These are phyloP conservation scores for Styphnolobium japonicum DNA, from an alignment of 306 rosid genomes.

Conservation along the genomic window DNA sequence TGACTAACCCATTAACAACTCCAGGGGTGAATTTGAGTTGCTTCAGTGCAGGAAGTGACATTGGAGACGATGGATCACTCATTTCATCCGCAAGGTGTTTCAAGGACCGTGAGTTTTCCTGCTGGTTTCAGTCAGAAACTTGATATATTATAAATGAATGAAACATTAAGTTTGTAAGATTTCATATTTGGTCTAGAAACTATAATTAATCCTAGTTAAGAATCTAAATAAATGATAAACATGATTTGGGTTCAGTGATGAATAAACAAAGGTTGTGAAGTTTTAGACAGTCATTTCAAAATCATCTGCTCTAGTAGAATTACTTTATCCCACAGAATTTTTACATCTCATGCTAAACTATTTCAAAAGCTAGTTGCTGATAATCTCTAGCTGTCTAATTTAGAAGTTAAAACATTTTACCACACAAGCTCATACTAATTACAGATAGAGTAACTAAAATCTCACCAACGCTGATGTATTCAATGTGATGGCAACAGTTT, in stretches of 20 bases:
- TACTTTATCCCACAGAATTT: neutral
- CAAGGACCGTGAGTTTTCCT: constrained; percentile 57
- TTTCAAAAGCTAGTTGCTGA: constrained; percentile 2
- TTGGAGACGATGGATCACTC: constrained; percentile 64
- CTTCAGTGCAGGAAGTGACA: constrained; percentile 76
- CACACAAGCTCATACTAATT: constrained; percentile 13
- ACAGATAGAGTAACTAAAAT: constrained; percentile 19
- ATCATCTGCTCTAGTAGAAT: neutral
- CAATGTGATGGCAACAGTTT: constrained; percentile 42
- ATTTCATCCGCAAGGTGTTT: constrained; percentile 73
- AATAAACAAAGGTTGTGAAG: constrained; percentile 9
- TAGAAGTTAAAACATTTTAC: constrained; percentile 12
- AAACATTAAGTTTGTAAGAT: neutral
- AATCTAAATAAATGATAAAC: constrained; percentile 1
- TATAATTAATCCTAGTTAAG: neutral
- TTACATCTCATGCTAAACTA: neutral
- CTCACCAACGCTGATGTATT: constrained; percentile 58
- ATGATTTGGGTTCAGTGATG: constrained; percentile 3
- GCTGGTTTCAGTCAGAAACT: constrained; percentile 27
- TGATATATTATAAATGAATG: neutral
- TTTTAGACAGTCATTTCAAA: neutral
- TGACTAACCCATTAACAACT: constrained; percentile 57
- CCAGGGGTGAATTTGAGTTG: constrained; percentile 87
- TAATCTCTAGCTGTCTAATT: constrained; percentile 6
- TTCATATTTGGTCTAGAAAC: constrained; percentile 8